Base-by-base conservation (phyloP, 2,329 filamentous ascomycete genomes). In the Zelopaecilomyces penicillatus region DNA sequence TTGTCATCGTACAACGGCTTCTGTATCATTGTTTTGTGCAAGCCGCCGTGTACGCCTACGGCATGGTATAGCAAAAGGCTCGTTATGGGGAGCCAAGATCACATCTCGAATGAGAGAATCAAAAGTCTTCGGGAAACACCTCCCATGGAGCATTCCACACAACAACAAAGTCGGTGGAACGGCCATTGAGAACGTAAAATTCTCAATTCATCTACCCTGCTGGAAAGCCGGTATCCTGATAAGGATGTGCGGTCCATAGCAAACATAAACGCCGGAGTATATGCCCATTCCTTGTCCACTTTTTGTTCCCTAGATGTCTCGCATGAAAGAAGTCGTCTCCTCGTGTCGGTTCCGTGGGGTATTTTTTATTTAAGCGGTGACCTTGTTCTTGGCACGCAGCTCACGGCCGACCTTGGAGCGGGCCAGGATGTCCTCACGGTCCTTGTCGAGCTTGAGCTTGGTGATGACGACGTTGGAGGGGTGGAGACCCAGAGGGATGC, bases 381-480 rank as follows among this genome's bases (percentile, higher is more conserved):
- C 71, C 74, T 83, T 83, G 74, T 70, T 72, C 76, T 89, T 89
- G 69, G 74, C 74, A 68, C 75, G 75, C 66, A 81, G 76, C 75
- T 91, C 87, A 55, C 86, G 83, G 65, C 87, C 87, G 58, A 75
- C 71, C 74, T 83, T 83, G 76, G 86, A 88, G 73, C 87, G 82
- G 75, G 87, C 86, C 61, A 94, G 78, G 66, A 93, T 93, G 69
- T 74, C 76, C 80, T 93, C 87, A 60, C 87, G 85, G 75, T 94
- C 87, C 83, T 93, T 91, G 80, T 93, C 87, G 65, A 96, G 80
- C 86, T 97, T 95, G 71, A 97, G 82, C 83, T 96, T 96, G 76
- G 85, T 95, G 78, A 98, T 86, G 76, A 95, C 84, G 60, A 95
- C 88, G 75, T 97, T 97, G 75, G 86, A 94, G 65, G 93, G 85